A percentile compares a stretch with the other conserved stretches of the same genome.
Evolutionary conservation across 495 filamentous ascomycete species (phyloP).

Genomic region (Hyaloscypha finlandica): DNA sequence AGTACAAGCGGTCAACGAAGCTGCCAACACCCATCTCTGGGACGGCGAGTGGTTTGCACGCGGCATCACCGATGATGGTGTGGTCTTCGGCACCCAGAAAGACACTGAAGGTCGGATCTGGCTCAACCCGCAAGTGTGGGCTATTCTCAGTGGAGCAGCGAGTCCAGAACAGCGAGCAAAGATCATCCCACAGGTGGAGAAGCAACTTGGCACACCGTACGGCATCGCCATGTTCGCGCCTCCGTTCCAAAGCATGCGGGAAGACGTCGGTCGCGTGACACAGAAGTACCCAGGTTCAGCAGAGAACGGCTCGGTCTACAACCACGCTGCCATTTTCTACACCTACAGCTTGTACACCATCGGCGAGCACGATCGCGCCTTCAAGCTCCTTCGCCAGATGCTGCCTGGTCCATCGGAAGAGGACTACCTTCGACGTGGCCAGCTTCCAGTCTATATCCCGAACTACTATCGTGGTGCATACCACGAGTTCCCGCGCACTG

Average conservation of each 20-base stretch:
- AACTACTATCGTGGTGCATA: conserved; percentile 60
- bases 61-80: conserved; percentile 57
- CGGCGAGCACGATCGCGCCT: conserved; percentile 51
- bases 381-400: conserved; percentile 49
- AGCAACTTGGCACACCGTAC: conserved; percentile 53
- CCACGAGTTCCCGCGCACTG: conserved; percentile 50
- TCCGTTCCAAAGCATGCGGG: conserved; percentile 54
- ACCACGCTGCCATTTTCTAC: conserved; percentile 57
- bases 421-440: conserved; percentile 55
- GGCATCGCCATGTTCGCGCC: conserved; percentile 56
- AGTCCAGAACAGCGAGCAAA: conserved; percentile 41
- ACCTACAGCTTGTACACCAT: conserved; percentile 52
- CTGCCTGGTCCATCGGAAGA: conserved; percentile 51
- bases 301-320: conserved; percentile 59
- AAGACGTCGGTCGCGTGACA: conserved; percentile 59
- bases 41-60: conserved; percentile 57
- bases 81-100: conserved; percentile 50
- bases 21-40: conserved; percentile 56
- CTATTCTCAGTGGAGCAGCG: conserved; percentile 55
- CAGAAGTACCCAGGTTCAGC: conserved; percentile 58
- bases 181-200: conserved; percentile 52
- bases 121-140: conserved; percentile 57
- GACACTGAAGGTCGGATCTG: conserved; percentile 57
- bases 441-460: conserved; percentile 57
- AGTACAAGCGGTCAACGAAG: conserved; percentile 49